Percentiles rank a stretch among this genome's conserved stretches.
Evolutionary conservation across 2,329 filamentous ascomycete species (phyloP).

Genomic region (Zymoseptoria ardabiliae): DNA sequence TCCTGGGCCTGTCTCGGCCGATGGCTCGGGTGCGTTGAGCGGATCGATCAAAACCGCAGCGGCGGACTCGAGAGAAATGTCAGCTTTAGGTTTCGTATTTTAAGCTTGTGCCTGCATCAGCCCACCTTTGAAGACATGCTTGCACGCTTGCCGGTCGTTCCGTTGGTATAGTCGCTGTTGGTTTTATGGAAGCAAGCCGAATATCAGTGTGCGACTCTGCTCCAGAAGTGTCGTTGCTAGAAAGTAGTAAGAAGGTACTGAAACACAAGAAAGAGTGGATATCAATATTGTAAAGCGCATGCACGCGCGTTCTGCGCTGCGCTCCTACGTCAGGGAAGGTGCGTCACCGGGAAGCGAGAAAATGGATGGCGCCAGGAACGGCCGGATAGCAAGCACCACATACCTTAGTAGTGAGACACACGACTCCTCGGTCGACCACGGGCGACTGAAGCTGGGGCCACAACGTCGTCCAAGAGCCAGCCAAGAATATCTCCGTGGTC

Average conservation of each 20-base stretch:
- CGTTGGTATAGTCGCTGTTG: not conserved
- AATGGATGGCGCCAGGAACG: not conserved
- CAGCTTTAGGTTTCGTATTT: conserved; percentile 4
- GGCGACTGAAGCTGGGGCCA: not conserved
- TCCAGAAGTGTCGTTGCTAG: not conserved
- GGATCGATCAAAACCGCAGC: conserved; percentile 60
- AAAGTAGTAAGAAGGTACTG: not conserved
- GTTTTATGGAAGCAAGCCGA: not conserved
- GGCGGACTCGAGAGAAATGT: conserved; percentile 45
- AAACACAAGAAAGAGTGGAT: not conserved
- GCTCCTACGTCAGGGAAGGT: not conserved
- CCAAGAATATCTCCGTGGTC: not conserved
- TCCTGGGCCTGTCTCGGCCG: conserved; percentile 59
- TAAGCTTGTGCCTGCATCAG: not conserved
- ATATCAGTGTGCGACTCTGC: not conserved
- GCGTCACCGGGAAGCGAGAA: not conserved
- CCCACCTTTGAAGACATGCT: not conserved
- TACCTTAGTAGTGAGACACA: not conserved
- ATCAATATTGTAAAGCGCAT: not conserved
- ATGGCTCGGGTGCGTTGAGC: conserved; percentile 59
- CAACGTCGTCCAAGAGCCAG: not conserved
- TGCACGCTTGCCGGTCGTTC: not conserved
- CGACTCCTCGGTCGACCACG: not conserved
- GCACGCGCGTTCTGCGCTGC: not conserved
- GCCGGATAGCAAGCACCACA: not conserved